Conservation (phyloP, 495 filamentous ascomycete genomes). For the Trichoderma virens region DNA sequence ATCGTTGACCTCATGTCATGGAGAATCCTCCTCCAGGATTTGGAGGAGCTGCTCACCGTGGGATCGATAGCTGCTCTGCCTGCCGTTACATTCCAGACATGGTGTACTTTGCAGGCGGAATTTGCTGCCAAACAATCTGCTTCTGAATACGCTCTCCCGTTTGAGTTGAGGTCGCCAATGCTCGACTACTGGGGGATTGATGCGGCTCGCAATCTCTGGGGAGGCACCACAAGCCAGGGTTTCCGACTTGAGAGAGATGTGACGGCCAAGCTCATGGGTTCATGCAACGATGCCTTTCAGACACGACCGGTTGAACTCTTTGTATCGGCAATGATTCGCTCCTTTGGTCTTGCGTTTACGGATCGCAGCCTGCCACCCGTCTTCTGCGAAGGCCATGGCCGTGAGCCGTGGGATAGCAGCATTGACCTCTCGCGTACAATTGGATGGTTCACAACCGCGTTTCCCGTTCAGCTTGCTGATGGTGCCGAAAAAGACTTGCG, state of each 20-base stretch:
- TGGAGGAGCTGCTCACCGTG: conserved; percentile 49
- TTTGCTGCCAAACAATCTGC: no score
- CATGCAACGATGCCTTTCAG: no score
- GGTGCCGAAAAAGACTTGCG: conserved; percentile 32
- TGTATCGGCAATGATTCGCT: conserved; percentile 39
- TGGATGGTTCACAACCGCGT: conserved; percentile 43
- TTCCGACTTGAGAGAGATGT: no score
- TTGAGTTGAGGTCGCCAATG: no score
- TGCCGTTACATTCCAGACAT: conserved; percentile 29
- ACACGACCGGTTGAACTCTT: conserved; percentile 38
- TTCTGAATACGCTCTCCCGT: no score
- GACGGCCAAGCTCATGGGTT: no score
- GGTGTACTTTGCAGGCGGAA: no score
- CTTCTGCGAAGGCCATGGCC: conserved; percentile 42
- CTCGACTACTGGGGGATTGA: conserved; percentile 42
- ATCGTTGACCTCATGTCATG: conserved; percentile 66
- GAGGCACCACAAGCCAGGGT: conserved; percentile 20
- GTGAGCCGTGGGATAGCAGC: conserved; percentile 26
- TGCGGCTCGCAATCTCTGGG: conserved; percentile 35
- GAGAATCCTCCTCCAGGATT: conserved; percentile 58
- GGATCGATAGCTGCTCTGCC: conserved; percentile 34
- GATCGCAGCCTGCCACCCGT: conserved; percentile 49
- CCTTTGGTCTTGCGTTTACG: conserved; percentile 41
- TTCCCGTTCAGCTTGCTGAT: conserved; percentile 26
- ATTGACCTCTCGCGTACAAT: conserved; percentile 42